phyloP scores from a whole-genome alignment of 2,329 filamentous ascomycete genomes.

The Penicillium sp. region DNA sequence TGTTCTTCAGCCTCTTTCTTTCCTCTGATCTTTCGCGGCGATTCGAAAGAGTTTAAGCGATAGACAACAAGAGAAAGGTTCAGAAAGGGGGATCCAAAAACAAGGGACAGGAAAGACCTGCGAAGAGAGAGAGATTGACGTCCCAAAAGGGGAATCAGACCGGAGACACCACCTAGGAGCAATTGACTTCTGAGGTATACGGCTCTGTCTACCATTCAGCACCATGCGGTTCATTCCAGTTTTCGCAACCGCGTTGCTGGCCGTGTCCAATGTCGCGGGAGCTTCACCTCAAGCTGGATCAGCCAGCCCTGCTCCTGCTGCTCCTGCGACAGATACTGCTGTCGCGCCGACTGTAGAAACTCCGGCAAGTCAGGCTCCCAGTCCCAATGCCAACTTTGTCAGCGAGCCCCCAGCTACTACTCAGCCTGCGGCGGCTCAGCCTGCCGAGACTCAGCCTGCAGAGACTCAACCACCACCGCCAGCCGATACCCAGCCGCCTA shows the following conservation, averaged over 20 bases:
- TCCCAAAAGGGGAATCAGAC: not conserved
- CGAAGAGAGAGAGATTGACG: conserved; percentile 2
- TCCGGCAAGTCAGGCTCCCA: not conserved
- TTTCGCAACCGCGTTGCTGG: conserved; percentile 17
- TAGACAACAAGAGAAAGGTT: not conserved
- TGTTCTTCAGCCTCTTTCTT: conserved; percentile 7
- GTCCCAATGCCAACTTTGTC: conserved; percentile 6
- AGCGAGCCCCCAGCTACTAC: not conserved
- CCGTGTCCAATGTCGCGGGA: conserved; percentile 14
- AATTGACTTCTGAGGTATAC: not conserved
- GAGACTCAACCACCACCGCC: not conserved
- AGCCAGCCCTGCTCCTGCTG: conserved; percentile 1
- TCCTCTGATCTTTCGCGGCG: conserved; percentile 8
- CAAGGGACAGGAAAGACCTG: conserved; percentile 6
- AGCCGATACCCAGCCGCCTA: not conserved
- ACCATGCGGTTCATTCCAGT: conserved; percentile 22
- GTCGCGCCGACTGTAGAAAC: conserved; percentile 6
- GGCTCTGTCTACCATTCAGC: conserved; percentile 4
- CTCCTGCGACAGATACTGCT: conserved; percentile 1
- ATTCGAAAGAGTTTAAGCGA: not conserved
- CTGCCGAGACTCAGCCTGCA: not conserved
- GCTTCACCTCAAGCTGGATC: conserved; percentile 14
- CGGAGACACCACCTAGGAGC: too few species aligned
- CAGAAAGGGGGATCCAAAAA: not conserved
- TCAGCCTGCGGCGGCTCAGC: not conserved